phyloP scores from a whole-genome alignment of 169 alveolate species.

The Plasmodium inui region DNA sequence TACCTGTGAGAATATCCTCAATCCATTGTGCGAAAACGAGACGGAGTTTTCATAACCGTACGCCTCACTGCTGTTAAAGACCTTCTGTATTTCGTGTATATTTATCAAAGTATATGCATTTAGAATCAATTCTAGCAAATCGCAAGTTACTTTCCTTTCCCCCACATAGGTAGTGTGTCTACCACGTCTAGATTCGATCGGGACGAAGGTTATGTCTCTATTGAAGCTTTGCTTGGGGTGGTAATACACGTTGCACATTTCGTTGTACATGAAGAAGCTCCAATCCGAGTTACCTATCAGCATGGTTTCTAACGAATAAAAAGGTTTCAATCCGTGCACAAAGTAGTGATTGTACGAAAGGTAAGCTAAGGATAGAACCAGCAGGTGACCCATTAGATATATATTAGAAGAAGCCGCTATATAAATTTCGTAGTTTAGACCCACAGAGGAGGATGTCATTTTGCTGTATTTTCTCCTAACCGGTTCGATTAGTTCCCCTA shows the following conservation, averaged over 20 bases:
- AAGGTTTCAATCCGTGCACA: conserved; percentile 26
- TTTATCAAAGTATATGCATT: conserved; percentile 35
- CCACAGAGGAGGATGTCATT: conserved; percentile 15
- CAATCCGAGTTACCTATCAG: conserved; percentile 51
- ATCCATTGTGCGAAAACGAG: conserved; percentile 57
- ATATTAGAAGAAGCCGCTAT: conserved; percentile 38
- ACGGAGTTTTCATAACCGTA: conserved; percentile 61
- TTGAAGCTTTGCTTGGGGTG: conserved; percentile 10
- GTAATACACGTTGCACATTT: conserved; percentile 64
- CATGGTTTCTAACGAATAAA: conserved; percentile 58
- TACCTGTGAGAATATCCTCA: conserved; percentile 69
- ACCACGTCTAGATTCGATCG: conserved; percentile 46
- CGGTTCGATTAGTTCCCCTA: conserved; percentile 58
- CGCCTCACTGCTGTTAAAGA: conserved; percentile 16
- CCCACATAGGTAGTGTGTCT: conserved; percentile 48
- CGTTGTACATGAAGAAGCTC: conserved; percentile 61
- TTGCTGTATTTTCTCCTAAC: conserved; percentile 26
- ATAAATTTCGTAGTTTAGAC: conserved; percentile 39
- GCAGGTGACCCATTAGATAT: conserved; percentile 50
- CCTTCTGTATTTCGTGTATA: conserved; percentile 31
- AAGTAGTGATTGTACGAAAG: conserved; percentile 46
- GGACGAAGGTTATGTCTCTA: conserved; percentile 66
- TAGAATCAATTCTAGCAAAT: conserved; percentile 44
- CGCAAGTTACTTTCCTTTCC: conserved; percentile 47
- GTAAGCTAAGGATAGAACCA: conserved; percentile 61